Percentiles rank a stretch among this genome's conserved stretches.
These are phyloP conservation scores for Suhomyces guaymorum DNA, from an alignment of 1,139 yeast species.

Conservation along the genomic window DNA sequence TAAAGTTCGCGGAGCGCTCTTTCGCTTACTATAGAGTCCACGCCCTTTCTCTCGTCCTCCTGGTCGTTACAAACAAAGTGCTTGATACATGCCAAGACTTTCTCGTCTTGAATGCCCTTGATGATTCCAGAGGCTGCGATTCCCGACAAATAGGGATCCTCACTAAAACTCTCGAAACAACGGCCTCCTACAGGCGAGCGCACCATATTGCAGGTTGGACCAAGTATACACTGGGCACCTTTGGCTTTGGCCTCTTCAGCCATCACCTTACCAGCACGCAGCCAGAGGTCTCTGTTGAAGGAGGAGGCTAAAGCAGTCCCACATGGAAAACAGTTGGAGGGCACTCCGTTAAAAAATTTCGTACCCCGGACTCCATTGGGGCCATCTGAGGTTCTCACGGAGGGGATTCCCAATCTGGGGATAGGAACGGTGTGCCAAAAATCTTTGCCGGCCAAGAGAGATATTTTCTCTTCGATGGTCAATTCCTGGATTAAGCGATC, in stretches of 20 bases:
- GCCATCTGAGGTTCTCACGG: constrained; percentile 42
- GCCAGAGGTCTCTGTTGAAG: constrained; percentile 33
- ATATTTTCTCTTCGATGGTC: constrained; percentile 22
- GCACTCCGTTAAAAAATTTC: constrained; percentile 44
- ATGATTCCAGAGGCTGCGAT: constrained; percentile 49
- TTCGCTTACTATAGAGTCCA: constrained; percentile 51
- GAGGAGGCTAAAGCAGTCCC: constrained; percentile 27
- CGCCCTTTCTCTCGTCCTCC: constrained; percentile 54
- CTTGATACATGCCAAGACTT: constrained; percentile 58
- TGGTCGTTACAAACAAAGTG: constrained; percentile 63
- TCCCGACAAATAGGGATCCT: constrained; percentile 62
- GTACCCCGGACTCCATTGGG: constrained; percentile 60
- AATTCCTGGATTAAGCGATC: constrained; percentile 17
- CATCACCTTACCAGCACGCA: constrained; percentile 48
- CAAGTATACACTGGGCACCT: constrained; percentile 51
- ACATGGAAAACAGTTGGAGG: constrained; percentile 54
- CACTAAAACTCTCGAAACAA: constrained; percentile 62
- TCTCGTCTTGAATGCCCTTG: constrained; percentile 54
- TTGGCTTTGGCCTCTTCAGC: constrained; percentile 52
- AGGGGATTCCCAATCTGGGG: constrained; percentile 20
- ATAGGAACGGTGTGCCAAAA: constrained; percentile 26
- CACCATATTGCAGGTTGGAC: constrained; percentile 58
- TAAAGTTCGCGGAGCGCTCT: constrained; percentile 64
- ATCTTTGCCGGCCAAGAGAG: constrained; percentile 22
- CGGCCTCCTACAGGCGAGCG: constrained; percentile 67